Evolutionary conservation across 257 asterid species (phyloP).

Genomic region (Nicotiana undulata): DNA sequence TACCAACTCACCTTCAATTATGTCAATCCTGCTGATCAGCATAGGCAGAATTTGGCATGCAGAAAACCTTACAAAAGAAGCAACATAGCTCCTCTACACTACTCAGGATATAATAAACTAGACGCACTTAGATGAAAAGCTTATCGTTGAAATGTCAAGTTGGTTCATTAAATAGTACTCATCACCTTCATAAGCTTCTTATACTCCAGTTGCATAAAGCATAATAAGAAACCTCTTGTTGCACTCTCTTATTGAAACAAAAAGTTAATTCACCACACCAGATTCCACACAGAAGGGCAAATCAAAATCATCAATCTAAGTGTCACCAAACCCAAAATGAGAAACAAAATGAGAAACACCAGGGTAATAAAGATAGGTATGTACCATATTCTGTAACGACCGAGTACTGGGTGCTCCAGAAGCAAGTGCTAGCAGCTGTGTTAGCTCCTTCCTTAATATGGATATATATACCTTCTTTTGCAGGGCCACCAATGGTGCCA

Average conservation of each 20-base stretch:
- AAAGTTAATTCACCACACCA: background rate
- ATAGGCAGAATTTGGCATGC: background rate
- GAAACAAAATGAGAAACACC: background rate
- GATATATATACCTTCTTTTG: constrained; percentile 83
- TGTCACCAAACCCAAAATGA: background rate
- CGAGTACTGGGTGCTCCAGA: constrained; percentile 62
- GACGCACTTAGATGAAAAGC: background rate
- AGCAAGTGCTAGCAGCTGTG: constrained; percentile 78
- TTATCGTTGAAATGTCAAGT: background rate
- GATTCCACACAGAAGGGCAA: background rate
- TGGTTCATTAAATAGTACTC: background rate
- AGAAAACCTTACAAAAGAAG: background rate
- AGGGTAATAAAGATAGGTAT: background rate
- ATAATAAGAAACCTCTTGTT: background rate
- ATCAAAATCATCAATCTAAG: background rate
- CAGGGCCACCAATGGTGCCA: constrained; percentile 70
- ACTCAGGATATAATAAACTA: background rate
- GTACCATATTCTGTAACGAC: constrained; percentile 76
- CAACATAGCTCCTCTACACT: background rate
- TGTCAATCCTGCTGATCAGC: background rate
- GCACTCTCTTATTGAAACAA: background rate
- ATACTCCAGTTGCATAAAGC: background rate
- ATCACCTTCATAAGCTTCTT: background rate
- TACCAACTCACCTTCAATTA: background rate
- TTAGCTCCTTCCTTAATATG: constrained; percentile 80